phyloP scores from a whole-genome alignment of 495 filamentous ascomycete genomes.

The Tuber aestivum region DNA sequence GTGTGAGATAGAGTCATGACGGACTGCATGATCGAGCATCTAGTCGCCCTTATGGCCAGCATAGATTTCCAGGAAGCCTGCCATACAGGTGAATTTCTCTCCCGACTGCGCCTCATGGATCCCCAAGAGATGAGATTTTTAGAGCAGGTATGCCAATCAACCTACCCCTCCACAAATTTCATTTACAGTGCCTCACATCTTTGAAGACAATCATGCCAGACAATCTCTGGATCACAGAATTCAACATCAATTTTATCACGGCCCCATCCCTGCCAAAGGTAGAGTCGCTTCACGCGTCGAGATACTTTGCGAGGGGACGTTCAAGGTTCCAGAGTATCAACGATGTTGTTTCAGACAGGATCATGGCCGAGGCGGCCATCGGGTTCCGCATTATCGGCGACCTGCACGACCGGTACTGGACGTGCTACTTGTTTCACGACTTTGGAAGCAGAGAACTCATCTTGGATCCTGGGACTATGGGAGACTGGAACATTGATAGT shows the following conservation, averaged over 20 bases:
- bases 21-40: neutral
- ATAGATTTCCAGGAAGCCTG: neutral
- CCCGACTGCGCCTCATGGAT: neutral
- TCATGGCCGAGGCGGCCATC: neutral
- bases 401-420: slow-evolving; percentile 1
- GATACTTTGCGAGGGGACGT: neutral
- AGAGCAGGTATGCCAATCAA: neutral
- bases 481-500: neutral
- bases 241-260: slow-evolving; percentile 7
- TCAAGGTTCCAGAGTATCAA: neutral
- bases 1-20: neutral
- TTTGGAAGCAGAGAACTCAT: neutral
- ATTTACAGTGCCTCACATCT: neutral
- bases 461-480: neutral
- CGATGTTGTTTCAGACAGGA: neutral
- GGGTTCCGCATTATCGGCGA: slow-evolving; percentile 6
- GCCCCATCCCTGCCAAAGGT: neutral
- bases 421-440: slow-evolving; percentile 3
- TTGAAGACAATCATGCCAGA: neutral
- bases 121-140: neutral
- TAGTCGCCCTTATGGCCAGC: neutral
- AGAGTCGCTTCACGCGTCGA: neutral
- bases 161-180: neutral
- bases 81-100: slow-evolving; percentile 1
- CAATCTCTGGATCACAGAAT: slow-evolving; percentile 7